Evolutionary conservation across 176 grass and related monocot species (phyloP).

Genomic region (Ensete glaucum): DNA sequence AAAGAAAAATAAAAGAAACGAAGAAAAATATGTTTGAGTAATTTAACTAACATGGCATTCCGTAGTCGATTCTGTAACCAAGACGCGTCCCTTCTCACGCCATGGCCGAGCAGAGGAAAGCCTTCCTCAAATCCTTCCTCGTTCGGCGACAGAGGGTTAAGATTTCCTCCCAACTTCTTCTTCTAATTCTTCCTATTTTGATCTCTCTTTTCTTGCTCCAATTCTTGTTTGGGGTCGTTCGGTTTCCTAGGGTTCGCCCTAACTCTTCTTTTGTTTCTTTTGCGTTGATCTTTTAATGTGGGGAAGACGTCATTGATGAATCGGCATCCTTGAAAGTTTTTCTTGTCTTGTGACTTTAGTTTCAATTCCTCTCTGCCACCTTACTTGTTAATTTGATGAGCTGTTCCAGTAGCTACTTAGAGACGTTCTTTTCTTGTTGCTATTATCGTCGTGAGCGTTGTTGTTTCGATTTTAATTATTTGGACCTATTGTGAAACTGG

Average conservation of each 20-base stretch:
- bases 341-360: neutral
- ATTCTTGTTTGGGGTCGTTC: neutral
- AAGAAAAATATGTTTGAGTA: no score
- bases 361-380: no score
- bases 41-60: no score
- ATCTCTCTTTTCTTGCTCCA: neutral
- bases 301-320: constrained; percentile 96
- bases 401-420: no score
- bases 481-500: no score
- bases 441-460: no score
- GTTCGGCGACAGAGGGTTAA: constrained; percentile 35
- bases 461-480: neutral
- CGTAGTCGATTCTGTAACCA: no score
- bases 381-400: no score
- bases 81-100: neutral
- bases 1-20: no score
- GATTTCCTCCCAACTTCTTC: constrained; percentile 1
- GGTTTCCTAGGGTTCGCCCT: neutral
- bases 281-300: constrained; percentile 31
- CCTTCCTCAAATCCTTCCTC: constrained; percentile 42
- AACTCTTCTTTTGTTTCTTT: constrained; percentile 4
- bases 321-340: constrained; percentile 50
- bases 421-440: no score
- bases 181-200: neutral
- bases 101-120: constrained; percentile 34